Evolutionary conservation across 1,284 basidiomycete genomes (phyloP).

Genomic region (Cutaneotrichosporon dermatis): DNA sequence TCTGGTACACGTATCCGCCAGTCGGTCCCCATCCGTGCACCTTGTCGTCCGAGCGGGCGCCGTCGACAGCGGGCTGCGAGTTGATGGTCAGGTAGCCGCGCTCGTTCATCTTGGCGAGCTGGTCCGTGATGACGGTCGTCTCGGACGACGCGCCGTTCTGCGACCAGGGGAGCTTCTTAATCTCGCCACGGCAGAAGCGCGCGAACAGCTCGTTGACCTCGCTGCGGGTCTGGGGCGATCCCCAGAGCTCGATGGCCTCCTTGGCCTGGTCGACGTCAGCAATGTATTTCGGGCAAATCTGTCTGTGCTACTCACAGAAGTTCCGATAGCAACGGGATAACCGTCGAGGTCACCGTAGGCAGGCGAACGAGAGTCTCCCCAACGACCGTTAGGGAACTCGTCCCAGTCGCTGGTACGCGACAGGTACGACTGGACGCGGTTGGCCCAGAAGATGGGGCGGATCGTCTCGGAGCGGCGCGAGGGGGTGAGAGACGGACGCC

Average conservation of each 20-base stretch:
- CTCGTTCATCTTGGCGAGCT: constrained; percentile 79
- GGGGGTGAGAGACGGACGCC: constrained; percentile 90
- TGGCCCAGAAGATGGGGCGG: constrained; percentile 84
- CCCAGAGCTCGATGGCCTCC: constrained; percentile 84
- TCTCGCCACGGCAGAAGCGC: constrained; percentile 67
- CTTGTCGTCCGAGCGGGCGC: constrained; percentile 77
- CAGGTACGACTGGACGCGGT: constrained; percentile 83
- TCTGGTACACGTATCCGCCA: constrained; percentile 90
- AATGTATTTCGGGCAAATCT: too few species aligned
- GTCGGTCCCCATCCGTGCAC: constrained; percentile 90
- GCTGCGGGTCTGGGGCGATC: constrained; percentile 60
- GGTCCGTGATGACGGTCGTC: constrained; percentile 73
- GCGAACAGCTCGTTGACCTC: constrained; percentile 70
- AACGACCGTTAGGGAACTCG: constrained; percentile 98
- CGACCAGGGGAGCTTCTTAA: constrained; percentile 89
- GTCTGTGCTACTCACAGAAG: constrained; percentile 44
- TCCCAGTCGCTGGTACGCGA: constrained; percentile 93
- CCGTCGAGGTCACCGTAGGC: constrained; percentile 97
- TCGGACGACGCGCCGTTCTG: constrained; percentile 80
- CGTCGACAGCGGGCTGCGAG: constrained; percentile 95
- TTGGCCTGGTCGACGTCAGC: constrained; percentile 17
- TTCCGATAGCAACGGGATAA: constrained; percentile 80
- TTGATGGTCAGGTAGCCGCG: constrained; percentile 96
- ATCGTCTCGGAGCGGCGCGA: constrained; percentile 81
- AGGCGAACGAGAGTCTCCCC: constrained; percentile 92